Base-by-base conservation (phyloP, 2,329 filamentous ascomycete genomes). In the Trichocomaceae sp. region DNA sequence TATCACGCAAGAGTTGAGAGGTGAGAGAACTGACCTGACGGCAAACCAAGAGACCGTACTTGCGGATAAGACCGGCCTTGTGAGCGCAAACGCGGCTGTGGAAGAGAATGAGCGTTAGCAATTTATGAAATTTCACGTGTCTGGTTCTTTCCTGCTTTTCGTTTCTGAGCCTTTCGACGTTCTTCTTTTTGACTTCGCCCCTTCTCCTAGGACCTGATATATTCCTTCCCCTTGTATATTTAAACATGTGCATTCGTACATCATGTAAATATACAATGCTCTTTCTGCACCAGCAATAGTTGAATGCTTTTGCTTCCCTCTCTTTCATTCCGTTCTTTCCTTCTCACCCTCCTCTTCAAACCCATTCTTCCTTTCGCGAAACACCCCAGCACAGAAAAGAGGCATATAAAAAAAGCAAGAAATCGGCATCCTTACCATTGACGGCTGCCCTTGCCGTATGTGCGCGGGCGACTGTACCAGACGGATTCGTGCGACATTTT, bases 51-150 rank as follows among this genome's bases (percentile, higher is more conserved):
- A 96, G 84, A 75, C 93, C 92, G 82, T 99, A 99, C 83, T 99
- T 99, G 83, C 93, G 91, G 85, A 99, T 96, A 69, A 99, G 86
- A 95, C 93, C 93, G 73, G 93, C 92, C 75, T 84, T 86, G 88
- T 99, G 92, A 75, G 90, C 90, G 89, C 85, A 88, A 74, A 88
- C 85, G 73, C 85, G 86, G 82, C 85, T 88, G 71, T 35, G 5
- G 13, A 35, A 8, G 60, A 59, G 59, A 55, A 53, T 37, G 33
- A 29, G 44, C 12, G 48, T 58, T 57, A 53, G 53, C 53, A 31
- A 37, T 17, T 5, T 19, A 5, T 13, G 17, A 19, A 20, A 31
- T 26, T 39, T 7, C 46, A 50, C 22, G 39, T 42, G 31, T 35
- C 6, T 13, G 31, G 3, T 15, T 15, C 31, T 13, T 35, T 35